A percentile compares a stretch with the other conserved stretches of the same genome.
Conservation (phyloP, 2,329 filamentous ascomycete genomes). For the Orbilia quercus region DNA sequence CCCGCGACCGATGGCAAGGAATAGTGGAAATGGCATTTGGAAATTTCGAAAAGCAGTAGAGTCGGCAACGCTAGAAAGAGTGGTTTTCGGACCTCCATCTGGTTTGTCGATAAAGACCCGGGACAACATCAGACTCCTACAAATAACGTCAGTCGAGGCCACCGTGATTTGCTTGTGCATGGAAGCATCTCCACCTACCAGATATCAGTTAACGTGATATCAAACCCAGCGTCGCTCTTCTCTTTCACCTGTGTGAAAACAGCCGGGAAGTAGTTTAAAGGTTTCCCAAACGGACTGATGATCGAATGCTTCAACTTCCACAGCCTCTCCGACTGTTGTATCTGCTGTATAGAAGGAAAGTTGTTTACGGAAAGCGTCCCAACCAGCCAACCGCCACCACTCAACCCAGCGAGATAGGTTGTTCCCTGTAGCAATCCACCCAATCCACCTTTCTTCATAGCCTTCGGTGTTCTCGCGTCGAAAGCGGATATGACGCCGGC, state of each 20-base stretch:
- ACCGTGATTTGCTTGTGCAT: neutral
- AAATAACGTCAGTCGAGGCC: slow-evolving; percentile 4
- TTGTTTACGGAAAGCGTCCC: slow-evolving; percentile 80
- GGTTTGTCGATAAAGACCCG: slow-evolving; percentile 49
- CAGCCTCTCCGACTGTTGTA: slow-evolving; percentile 62
- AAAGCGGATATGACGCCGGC: slow-evolving; percentile 83
- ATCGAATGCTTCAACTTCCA: slow-evolving; percentile 75
- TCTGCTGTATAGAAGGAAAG: slow-evolving; percentile 34
- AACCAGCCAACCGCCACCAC: slow-evolving; percentile 85
- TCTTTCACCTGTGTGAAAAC: slow-evolving; percentile 70
- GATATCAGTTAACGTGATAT: slow-evolving; percentile 83
- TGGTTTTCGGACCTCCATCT: slow-evolving; percentile 67
- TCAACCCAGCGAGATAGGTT: slow-evolving; percentile 83
- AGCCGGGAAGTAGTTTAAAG: slow-evolving; percentile 71
- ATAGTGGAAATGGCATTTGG: slow-evolving; percentile 76
- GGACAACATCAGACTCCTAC: slow-evolving; percentile 60
- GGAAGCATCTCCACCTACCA: slow-evolving; percentile 67
- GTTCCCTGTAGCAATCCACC: slow-evolving; percentile 83
- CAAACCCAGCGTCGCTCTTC: slow-evolving; percentile 74
- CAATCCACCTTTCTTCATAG: slow-evolving; percentile 74
- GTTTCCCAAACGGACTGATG: slow-evolving; percentile 67
- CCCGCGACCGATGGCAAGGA: slow-evolving; percentile 76
- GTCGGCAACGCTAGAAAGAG: slow-evolving; percentile 81
- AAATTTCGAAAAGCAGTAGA: slow-evolving; percentile 72
- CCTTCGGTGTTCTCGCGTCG: slow-evolving; percentile 75